phyloP scores from a whole-genome alignment of 139 green algal species.

The Chlamydomonas incerta region DNA sequence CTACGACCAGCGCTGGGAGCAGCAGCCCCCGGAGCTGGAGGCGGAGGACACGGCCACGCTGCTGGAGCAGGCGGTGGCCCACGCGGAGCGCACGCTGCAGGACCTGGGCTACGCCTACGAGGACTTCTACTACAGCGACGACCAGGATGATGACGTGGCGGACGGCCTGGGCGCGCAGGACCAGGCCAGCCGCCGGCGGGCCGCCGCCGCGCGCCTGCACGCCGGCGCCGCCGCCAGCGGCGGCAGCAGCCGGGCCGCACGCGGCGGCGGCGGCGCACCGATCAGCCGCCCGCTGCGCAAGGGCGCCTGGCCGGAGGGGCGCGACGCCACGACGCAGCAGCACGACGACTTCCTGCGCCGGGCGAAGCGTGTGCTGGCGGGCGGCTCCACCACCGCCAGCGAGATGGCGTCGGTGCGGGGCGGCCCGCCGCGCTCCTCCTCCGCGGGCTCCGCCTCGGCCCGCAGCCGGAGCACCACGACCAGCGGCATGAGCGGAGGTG shows the following conservation, averaged over 20 bases:
- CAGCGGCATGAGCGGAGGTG: background rate
- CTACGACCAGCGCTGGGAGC: no score
- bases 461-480: no score
- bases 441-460: no score
- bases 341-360: conserved; percentile 9
- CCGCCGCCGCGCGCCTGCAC: background rate
- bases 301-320: background rate
- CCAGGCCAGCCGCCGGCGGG: background rate
- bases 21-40: no score
- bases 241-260: no score
- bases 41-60: background rate
- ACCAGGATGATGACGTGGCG: background rate
- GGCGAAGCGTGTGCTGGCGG: conserved; percentile 1
- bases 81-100: conserved; percentile 13
- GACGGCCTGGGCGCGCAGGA: background rate
- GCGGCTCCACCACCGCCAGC: background rate
- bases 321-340: background rate
- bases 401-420: no score
- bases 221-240: background rate
- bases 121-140: conserved; percentile 9
- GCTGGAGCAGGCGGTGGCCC: conserved; percentile 15
- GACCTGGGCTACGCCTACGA: conserved; percentile 7
- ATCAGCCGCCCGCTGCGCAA: background rate
- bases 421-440: no score
- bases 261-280: no score